phyloP scores from a whole-genome alignment of 2,329 filamentous ascomycete genomes.

The Sclerotinia borealis region DNA sequence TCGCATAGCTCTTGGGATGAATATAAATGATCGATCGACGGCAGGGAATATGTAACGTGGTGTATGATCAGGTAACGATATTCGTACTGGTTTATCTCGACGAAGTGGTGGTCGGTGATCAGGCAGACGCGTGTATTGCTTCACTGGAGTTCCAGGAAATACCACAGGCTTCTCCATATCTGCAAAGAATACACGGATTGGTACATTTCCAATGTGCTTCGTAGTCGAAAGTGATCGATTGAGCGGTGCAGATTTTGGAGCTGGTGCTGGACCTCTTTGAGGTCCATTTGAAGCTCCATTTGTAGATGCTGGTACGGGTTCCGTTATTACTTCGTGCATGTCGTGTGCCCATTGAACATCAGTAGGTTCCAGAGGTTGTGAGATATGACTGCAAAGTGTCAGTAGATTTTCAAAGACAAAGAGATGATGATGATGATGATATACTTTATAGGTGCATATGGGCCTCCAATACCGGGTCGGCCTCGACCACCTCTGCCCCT shows the following conservation, averaged over 20 bases:
- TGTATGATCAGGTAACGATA: constrained; percentile 74
- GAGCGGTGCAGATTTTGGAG: constrained; percentile 56
- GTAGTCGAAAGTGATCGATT: constrained; percentile 79
- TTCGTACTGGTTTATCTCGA: constrained; percentile 91
- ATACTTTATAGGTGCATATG: constrained; percentile 58
- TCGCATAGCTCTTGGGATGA: constrained; percentile 88
- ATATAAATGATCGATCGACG: constrained; percentile 88
- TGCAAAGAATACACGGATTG: constrained; percentile 75
- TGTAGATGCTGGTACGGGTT: constrained; percentile 34
- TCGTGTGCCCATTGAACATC: constrained; percentile 87
- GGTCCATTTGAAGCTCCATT: constrained; percentile 37
- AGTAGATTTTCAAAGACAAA: constrained; percentile 20
- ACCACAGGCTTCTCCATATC: constrained; percentile 64
- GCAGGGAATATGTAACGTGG: constrained; percentile 90
- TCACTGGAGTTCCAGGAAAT: constrained; percentile 72
- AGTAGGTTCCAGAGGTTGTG: constrained; percentile 49
- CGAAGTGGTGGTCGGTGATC: constrained; percentile 91
- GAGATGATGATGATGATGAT: constrained; percentile 34
- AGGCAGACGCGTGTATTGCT: constrained; percentile 88
- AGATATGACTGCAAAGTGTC: constrained; percentile 36
- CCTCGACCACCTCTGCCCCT: constrained; percentile 56
- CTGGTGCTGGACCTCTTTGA: constrained; percentile 26
- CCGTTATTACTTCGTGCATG: constrained; percentile 70
- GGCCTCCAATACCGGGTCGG: constrained; percentile 47
- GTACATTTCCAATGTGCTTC: constrained; percentile 75